Evolutionary conservation across 2,329 filamentous ascomycete species (phyloP).

Genomic region (Ampelomyces quisqualis): DNA sequence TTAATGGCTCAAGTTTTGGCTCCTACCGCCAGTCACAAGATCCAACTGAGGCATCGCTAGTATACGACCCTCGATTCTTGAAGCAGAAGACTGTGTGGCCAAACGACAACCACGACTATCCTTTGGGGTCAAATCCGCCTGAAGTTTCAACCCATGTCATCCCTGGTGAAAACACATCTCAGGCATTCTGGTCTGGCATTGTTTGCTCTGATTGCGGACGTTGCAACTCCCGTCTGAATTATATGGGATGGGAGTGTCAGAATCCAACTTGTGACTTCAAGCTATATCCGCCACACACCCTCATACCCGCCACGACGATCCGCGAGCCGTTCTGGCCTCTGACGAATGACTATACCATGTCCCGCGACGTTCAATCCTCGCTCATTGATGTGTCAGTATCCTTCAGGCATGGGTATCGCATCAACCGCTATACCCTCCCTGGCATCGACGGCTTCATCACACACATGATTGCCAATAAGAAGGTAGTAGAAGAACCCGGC

Average conservation of each 20-base stretch:
- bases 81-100: slow-evolving; percentile 52
- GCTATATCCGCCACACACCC: slow-evolving; percentile 36
- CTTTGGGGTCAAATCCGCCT: slow-evolving; percentile 28
- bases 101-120: slow-evolving; percentile 42
- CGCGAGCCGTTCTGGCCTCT: slow-evolving; percentile 43
- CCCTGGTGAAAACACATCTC: slow-evolving; percentile 52
- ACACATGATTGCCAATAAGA: slow-evolving; percentile 59
- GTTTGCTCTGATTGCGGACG: slow-evolving; percentile 65
- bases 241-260: slow-evolving; percentile 64
- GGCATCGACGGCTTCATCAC: slow-evolving; percentile 51
- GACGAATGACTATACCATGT: slow-evolving; percentile 35
- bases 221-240: slow-evolving; percentile 62
- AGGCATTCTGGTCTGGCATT: slow-evolving; percentile 61
- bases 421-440: slow-evolving; percentile 51
- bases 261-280: slow-evolving; percentile 54
- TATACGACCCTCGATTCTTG: slow-evolving; percentile 61
- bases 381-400: slow-evolving; percentile 36
- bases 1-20: neutral
- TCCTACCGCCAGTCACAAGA: slow-evolving; percentile 16
- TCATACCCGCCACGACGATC: slow-evolving; percentile 31
- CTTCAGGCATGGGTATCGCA: slow-evolving; percentile 46
- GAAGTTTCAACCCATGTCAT: slow-evolving; percentile 40
- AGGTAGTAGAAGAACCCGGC: slow-evolving; percentile 52
- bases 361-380: slow-evolving; percentile 30
- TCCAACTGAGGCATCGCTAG: slow-evolving; percentile 42